Base-by-base conservation (phyloP, 148 eudicot species). In the Tetragonia tetragonoides region DNA sequence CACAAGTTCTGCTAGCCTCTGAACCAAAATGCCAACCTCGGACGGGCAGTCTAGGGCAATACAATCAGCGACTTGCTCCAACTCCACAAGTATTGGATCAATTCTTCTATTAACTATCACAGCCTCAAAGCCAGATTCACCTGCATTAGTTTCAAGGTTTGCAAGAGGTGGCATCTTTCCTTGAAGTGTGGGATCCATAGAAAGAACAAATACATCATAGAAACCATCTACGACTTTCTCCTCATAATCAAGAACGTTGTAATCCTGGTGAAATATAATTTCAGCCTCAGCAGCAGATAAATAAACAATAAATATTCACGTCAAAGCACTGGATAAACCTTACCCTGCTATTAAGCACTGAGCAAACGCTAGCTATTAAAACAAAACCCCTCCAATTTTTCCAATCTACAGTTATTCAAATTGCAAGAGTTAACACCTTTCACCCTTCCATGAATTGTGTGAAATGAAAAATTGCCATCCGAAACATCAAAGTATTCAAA, bases 191-290 rank as follows among this genome's bases (percentile, higher is more conserved):
- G 89, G 86, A 76, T 93, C 93, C 73, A 89, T 75, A 38, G 90
- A 86, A 56, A 91, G 89, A 74, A 90, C 87, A 86, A 87, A 90
- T 57, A 90, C 92, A 87, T 90, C 99, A 80, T 93, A 96, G 80
- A 96, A 96, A 66, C 99, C 99, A 82, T 96, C 99, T 70, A 90
- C 88, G 72, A 96, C 87, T 86, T 83, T 96, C 89, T 96, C 99
- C 76, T 86, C 92, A 75, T 91, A 96, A 84, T 96, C 99, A 80
- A 96, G 93, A 44, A 93, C 92, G 77, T 89, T 83, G 72, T 90
- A 96, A 83, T 88, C 94, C 99, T 96, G 90, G 74, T 76, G 51
- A 79, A 74, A 72, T 12, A 47, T 57, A 77, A 16, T 20, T 73
- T n/a, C 73, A 74, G 66, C 42, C 62, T 81, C 65, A 76, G 72